Percentiles rank a stretch among this genome's conserved stretches.
phyloP scores from a whole-genome alignment of 306 rosid genomes.

The Rosa rugosa region DNA sequence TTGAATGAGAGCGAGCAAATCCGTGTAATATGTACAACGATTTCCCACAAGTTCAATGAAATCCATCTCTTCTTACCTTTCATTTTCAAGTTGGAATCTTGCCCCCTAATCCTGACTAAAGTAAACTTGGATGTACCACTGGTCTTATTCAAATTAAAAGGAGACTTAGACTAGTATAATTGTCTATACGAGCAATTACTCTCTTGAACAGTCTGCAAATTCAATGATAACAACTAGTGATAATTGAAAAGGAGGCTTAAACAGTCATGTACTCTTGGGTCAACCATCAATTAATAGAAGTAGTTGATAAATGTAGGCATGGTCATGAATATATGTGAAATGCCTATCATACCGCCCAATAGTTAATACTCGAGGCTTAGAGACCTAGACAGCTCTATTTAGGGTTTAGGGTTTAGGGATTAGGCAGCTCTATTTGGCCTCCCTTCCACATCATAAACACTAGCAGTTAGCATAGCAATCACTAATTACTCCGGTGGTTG shows the following conservation, averaged over 20 bases:
- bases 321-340: not conserved
- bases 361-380: not conserved
- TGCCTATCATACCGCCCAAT: not conserved
- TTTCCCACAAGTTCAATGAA: not conserved
- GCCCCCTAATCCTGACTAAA: too few relatives aligned
- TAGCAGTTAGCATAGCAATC: not conserved
- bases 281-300: not conserved
- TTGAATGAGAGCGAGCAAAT: conserved; percentile 7
- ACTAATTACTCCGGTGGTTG: not conserved
- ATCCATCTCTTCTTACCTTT: not conserved
- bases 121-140: not conserved
- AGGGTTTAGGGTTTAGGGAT: not conserved
- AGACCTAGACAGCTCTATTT: not conserved
- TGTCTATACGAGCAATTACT: too few relatives aligned
- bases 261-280: not conserved
- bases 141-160: too few relatives aligned
- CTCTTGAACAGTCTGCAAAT: too few relatives aligned
- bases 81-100: not conserved
- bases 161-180: too few relatives aligned
- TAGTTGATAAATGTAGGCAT: not conserved
- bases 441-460: not conserved
- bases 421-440: not conserved
- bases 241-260: not conserved
- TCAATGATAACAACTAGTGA: too few relatives aligned
- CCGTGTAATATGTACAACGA: not conserved